Evolutionary conservation across 2,329 filamentous ascomycete species (phyloP).

Genomic region (Clarireedia sp.): DNA sequence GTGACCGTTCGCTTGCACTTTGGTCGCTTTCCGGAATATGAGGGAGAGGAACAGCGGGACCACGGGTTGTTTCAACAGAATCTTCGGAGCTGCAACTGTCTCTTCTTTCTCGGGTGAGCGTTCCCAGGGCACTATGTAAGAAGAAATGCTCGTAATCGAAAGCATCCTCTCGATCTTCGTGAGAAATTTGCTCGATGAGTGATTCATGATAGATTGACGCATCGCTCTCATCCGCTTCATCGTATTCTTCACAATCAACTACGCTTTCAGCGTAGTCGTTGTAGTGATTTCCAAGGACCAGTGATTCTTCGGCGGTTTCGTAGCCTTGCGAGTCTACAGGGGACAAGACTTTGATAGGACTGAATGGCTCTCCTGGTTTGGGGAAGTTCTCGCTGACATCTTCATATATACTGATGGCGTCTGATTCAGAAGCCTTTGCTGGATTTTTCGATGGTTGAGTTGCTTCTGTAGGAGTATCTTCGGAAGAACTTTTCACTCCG

Average conservation of each 20-base stretch:
- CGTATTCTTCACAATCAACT: conserved; percentile 33
- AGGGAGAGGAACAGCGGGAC: conserved; percentile 20
- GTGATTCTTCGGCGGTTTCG: conserved; percentile 4
- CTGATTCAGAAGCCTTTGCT: conserved; percentile 19
- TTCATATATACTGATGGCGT: conserved; percentile 26
- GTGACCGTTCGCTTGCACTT: conserved; percentile 15
- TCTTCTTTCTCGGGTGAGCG: conserved; percentile 48
- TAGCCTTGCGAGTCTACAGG: background rate
- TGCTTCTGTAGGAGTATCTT: background rate
- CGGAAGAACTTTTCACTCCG: conserved; percentile 4
- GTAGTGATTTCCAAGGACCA: background rate
- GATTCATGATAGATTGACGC: conserved; percentile 57
- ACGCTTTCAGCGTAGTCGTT: conserved; percentile 32
- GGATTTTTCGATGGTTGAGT: conserved; percentile 1
- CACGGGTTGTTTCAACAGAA: conserved; percentile 55
- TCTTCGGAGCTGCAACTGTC: conserved; percentile 51
- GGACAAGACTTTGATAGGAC: background rate
- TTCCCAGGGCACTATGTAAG: conserved; percentile 84
- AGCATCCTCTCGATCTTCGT: conserved; percentile 88
- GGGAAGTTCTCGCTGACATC: conserved; percentile 20
- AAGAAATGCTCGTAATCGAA: conserved; percentile 98
- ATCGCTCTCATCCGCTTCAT: conserved; percentile 50
- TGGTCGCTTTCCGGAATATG: background rate
- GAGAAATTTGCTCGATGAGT: conserved; percentile 55
- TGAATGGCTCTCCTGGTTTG: background rate